phyloP scores from a whole-genome alignment of 768 basidiomycete genomes.

The Rhizopogon vinicolor region DNA sequence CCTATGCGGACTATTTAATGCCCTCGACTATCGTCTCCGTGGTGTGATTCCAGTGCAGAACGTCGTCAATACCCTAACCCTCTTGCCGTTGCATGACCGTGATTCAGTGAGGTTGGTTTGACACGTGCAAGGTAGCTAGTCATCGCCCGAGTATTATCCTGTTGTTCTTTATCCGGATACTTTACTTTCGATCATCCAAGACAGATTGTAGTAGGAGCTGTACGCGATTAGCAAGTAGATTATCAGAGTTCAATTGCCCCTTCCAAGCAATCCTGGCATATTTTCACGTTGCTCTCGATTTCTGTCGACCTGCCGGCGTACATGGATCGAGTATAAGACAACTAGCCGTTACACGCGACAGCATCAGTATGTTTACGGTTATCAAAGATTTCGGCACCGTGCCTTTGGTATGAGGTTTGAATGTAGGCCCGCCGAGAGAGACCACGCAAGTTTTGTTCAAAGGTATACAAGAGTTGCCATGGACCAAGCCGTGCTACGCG shows the following conservation, averaged over 20 bases:
- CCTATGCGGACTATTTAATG: background rate
- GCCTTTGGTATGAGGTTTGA: background rate
- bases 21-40: background rate
- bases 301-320: background rate
- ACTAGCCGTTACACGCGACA: background rate
- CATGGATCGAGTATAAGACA: background rate
- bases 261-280: background rate
- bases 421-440: background rate
- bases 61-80: no score
- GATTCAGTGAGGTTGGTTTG: no score
- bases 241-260: background rate
- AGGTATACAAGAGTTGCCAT: no score
- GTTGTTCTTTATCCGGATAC: background rate
- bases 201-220: no score
- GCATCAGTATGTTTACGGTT: background rate
- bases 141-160: no score
- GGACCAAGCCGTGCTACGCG: background rate
- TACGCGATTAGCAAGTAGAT: background rate
- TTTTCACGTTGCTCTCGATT: background rate
- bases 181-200: no score
- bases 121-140: no score
- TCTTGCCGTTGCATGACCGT: background rate
- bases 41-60: no score
- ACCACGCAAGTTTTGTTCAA: background rate
- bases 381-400: background rate